Base-by-base conservation (phyloP, 2,329 filamentous ascomycete species). In the Whalleya microplaca region DNA sequence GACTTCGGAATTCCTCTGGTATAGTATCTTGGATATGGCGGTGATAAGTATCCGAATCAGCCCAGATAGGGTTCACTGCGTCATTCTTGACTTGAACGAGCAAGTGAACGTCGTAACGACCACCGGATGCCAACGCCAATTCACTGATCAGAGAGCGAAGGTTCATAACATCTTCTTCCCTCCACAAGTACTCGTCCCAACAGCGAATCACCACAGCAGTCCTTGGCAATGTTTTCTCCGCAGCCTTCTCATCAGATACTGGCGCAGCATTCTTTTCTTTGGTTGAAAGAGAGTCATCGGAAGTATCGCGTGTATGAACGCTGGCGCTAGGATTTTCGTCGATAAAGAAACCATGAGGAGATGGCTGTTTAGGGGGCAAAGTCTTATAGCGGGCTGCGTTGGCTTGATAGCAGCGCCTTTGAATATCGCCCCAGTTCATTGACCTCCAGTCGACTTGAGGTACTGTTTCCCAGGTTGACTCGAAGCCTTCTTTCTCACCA, bases 51-150 rank as follows among this genome's bases (percentile, higher is more conserved):
- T 85, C 84, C 50, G 86, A 79, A 64, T 91, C 88, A 1, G 90
- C 89, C 88, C 90, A 95, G 66, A 96, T 86, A 8, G 90, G 89
- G 59, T 92, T 78, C 58, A 78, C 82, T 53, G 85, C 83, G 67
- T 96, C 89, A 59, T 88, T 81, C 73, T 91, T 92, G 66, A 96
- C 87, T 72, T 96, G 91, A 8, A 96, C 85, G 2, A 96, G 82
- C 19, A 96, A 82, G 69, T 96, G 90, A 2, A 96, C 84, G 64
- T 95, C 90, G 72, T 96, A 96, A 65, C 94, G 89, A 32, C 89
- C 91, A 21, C 92, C 91, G 4, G 91, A 93, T 49, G 89, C 87
- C 53, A 96, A 78, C 1, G 87, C 84, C 10, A 96, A 79, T 72
- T 97, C 93, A 20, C 88, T 84, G 68, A 97, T 92, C 74, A 96